These are phyloP conservation scores for Emericellopsis atlantica DNA, from an alignment of 2,329 filamentous ascomycete genomes.

Conservation along the genomic window DNA sequence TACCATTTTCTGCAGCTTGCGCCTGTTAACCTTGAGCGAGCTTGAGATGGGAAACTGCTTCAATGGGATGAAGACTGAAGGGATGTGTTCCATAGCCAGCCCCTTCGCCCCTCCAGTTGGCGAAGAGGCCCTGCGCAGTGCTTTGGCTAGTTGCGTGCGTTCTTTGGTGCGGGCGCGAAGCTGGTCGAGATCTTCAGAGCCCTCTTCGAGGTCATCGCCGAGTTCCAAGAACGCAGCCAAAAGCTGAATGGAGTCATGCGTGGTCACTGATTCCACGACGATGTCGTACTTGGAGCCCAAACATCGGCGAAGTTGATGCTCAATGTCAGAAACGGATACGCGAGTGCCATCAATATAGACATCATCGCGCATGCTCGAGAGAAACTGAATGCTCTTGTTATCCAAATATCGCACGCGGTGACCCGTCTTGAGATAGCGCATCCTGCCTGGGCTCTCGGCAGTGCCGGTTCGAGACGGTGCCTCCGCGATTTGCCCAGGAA, in stretches of 20 bases:
- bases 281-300: slow-evolving; percentile 34
- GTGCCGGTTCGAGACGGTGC: slow-evolving; percentile 3
- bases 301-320: slow-evolving; percentile 31
- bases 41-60: slow-evolving; percentile 32
- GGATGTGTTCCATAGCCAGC: slow-evolving; percentile 23
- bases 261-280: slow-evolving; percentile 32
- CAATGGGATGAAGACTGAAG: slow-evolving; percentile 34
- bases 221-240: slow-evolving; percentile 38
- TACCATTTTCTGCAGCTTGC: slow-evolving; percentile 31
- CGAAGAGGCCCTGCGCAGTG: slow-evolving; percentile 12
- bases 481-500: slow-evolving; percentile 11
- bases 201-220: slow-evolving; percentile 23
- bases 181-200: slow-evolving; percentile 21
- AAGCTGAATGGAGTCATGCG: slow-evolving; percentile 26
- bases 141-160: slow-evolving; percentile 12
- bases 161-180: slow-evolving; percentile 27
- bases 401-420: slow-evolving; percentile 36
- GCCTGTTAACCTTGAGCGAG: slow-evolving; percentile 36
- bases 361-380: slow-evolving; percentile 29
- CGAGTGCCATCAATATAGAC: slow-evolving; percentile 22
- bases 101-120: not conserved
- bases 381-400: slow-evolving; percentile 33
- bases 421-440: slow-evolving; percentile 34
- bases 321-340: slow-evolving; percentile 29
- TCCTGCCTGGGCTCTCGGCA: slow-evolving; percentile 13